Evolutionary conservation across 2,329 filamentous ascomycete genomes (phyloP), one percentile per base, ranked within the genome.

Genomic region (Verticillium albo-atrum): DNA sequence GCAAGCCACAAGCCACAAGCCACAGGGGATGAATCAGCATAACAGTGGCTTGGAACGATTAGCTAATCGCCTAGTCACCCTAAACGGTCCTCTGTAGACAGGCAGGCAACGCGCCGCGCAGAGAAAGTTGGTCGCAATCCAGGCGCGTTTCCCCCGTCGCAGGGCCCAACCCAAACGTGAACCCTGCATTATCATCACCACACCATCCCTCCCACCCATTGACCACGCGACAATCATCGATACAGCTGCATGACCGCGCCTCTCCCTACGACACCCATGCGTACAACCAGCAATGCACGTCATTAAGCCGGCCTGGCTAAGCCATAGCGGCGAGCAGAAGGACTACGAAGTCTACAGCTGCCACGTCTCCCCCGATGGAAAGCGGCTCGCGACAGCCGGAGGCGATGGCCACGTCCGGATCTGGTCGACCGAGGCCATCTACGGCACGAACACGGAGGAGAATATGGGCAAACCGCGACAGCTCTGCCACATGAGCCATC

Each of bases 271-370:
- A 28, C 27, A 32, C 37, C 27, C 37, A 57, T 57, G 55, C 27
- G 27, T 25, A 51, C 37, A n/a, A n/a, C 35, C 37, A 28, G 56
- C 55, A 56, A 93, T 94, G 90, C 89, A 87, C 80, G 86, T 97
- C 77, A 91, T 96, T 76, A 97, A 96, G 85, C 94, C 94, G 67
- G 87, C 90, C 72, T 98, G 94, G 93, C 87, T 98, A 70, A 94
- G 90, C 74, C 94, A 97, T 79, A 92, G 91, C 77, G 93, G 94
- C 73, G 95, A 99, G 79, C 91, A 96, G 74, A 98, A 97, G 73
- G 93, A 98, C 73, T 96, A 96, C 72, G 95, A 99, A 77, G 94
- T 98, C 66, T 99, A 98, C 79, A 97, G 92, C 78, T 98, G 94
- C 75, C 91, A 98, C 81, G 88, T 99, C 65, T 99, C 95, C 28